Evolutionary conservation across 2,329 filamentous ascomycete species (phyloP), one percentile per base, ranked within the genome.

Genomic region (Ophiocordyceps sinensis): DNA sequence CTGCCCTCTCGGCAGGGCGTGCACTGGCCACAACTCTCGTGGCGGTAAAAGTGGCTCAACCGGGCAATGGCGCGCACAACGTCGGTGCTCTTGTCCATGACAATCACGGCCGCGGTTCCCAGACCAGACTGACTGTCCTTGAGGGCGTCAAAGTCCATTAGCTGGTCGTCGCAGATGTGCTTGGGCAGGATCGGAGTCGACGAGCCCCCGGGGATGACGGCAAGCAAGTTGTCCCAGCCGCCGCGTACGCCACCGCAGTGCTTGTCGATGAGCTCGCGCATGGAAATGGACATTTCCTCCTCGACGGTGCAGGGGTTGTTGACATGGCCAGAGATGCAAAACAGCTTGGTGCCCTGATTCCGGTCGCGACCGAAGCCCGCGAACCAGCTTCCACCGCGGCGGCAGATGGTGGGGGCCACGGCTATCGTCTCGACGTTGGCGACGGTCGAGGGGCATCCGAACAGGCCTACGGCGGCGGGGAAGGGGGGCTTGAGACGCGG

Each of bases 1-100:
- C 83, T 93, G 50, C 91, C 91, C 69, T 98, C 91, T 60, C 91
- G 84, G 75, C 91, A 98, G n/a, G 91, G 91, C 44, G 91, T 98
- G 72, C 91, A 98, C 70, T 98, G 91, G 45, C 91, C 91, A 64
- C 91, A 98, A 51, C 81, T 88, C 72, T 98, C 91, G 70, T 98
- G 91, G 65, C 88, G 84, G 73, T 98, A 98, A 72, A 98, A 98
- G 63, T 89, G 85, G 55, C 84, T 85, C 53, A 98, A 78, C 53
- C 91, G 82, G 49, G 85, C 81, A 59, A 98, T 96, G 58, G 86
- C 85, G 49, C 89, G 83, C 51, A 98, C 87, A 40, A 98, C 84
- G 61, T 98, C 91, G 49, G 91, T 85, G 56, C 82, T 89, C 75
- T 96, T 93, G 68, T 98, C 91, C 85, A 98, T 94, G 62, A 98